phyloP scores from a whole-genome alignment of 345 rosid species.

The Sisymbrium irio region DNA sequence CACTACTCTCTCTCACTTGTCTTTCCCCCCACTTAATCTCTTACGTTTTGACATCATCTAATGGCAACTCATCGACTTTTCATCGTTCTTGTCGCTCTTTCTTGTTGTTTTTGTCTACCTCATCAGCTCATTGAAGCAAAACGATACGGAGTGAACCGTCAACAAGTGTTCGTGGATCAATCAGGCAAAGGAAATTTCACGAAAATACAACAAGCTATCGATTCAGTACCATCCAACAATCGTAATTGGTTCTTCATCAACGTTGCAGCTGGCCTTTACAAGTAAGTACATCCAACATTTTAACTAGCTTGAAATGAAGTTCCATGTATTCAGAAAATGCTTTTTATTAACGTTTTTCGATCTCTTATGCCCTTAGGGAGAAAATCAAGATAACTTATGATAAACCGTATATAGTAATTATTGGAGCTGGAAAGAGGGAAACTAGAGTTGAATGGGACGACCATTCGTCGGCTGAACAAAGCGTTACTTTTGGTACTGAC shows the following conservation, averaged over 20 bases:
- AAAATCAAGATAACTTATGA: slow-evolving; percentile 63
- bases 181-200: slow-evolving; percentile 53
- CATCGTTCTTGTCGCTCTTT: background rate
- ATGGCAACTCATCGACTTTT: slow-evolving; percentile 11
- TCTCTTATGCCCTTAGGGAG: slow-evolving; percentile 49
- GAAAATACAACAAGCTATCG: slow-evolving; percentile 57
- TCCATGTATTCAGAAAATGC: background rate
- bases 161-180: slow-evolving; percentile 41
- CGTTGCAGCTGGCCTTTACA: slow-evolving; percentile 49
- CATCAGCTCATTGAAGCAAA: slow-evolving; percentile 7
- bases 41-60: slow-evolving; percentile 17
- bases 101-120: slow-evolving; percentile 12
- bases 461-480: slow-evolving; percentile 37
- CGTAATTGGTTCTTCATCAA: slow-evolving; percentile 50
- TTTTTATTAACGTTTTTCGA: slow-evolving; percentile 18
- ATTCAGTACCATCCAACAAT: slow-evolving; percentile 51
- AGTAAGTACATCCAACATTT: slow-evolving; percentile 29
- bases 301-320: background rate
- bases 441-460: slow-evolving; percentile 72
- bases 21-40: slow-evolving; percentile 3
- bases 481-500: slow-evolving; percentile 60
- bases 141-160: slow-evolving; percentile 7
- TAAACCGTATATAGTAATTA: slow-evolving; percentile 59
- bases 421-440: slow-evolving; percentile 51
- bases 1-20: background rate